Base-by-base conservation (phyloP, 176 grass and related monocot species). In the Phragmites australis region DNA sequence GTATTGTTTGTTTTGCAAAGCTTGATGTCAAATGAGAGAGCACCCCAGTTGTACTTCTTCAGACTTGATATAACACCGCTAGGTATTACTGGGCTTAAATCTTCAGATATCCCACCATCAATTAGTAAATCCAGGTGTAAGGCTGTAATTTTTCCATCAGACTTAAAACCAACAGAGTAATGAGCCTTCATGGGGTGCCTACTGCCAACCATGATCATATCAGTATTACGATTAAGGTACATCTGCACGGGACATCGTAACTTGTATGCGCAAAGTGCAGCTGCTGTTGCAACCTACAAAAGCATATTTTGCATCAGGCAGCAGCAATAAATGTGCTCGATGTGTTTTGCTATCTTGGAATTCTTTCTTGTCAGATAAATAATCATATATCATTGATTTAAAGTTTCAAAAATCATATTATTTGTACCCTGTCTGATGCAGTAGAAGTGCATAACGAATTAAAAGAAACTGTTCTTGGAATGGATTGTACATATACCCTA, bases 11-110 rank as follows among this genome's bases (percentile, higher is more conserved):
- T 96, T 79, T 90, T 88, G 76, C 93, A 96, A 17, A 96, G 9
- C 49, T 88, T 90, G 57, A 92, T 65, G 30, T 92, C 85, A 25
- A 90, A 90, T 8, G 88, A 92, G 21, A 96, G 82, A 62, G 85
- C 80, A 76, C 85, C 90, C 89, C 85, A 96, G 79, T 96, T 88
- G 51, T 96, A 96, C 67, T 92, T 92, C 7, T 86, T 96, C 5
- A 96, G 50, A 31, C 32, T 43, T 48, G 79, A 81, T 60, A 90
- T 77, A 22, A 88, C 13, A 30, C 0, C 1, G 10, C 1, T 3
- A n/a, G 90, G 87, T 7, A 96, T 72, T 3, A 78, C 0, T 30
- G 93, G 89, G 70, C 93, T 96, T 19, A 61, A 46, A 86, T 96
- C 87, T 84, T 42, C 29, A 68, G 90, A 81, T 83, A 96, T 90